These are phyloP conservation scores for Euphorbia corollata DNA, from an alignment of 441 rosid genomes.

Conservation along the genomic window DNA sequence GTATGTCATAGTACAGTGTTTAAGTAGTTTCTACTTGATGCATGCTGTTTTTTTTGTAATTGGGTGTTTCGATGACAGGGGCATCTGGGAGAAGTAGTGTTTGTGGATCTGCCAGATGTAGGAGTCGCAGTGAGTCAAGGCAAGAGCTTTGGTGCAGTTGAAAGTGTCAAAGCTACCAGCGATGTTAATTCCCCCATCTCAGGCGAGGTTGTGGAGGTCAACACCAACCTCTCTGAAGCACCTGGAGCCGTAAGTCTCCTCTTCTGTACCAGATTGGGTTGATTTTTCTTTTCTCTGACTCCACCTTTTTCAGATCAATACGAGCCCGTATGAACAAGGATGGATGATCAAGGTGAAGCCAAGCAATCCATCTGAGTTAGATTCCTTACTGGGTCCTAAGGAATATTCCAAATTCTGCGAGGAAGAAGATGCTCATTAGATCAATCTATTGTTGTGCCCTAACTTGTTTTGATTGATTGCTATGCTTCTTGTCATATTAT, in stretches of 20 bases:
- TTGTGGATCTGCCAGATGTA: conserved; percentile 71
- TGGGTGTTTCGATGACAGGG: conserved; percentile 34
- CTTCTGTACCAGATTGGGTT: no score
- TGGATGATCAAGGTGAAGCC: conserved; percentile 99
- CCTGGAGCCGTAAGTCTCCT: conserved; percentile 67
- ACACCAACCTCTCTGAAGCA: conserved; percentile 54
- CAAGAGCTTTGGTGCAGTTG: conserved; percentile 77
- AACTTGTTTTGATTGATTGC: no score
- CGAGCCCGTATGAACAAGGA: conserved; percentile 84
- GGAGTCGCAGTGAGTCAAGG: conserved; percentile 51
- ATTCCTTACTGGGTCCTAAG: conserved; percentile 62
- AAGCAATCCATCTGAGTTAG: conserved; percentile 61
- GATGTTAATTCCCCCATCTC: conserved; percentile 80
- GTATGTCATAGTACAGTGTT: no score
- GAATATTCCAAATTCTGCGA: conserved; percentile 87
- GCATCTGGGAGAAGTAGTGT: conserved; percentile 92
- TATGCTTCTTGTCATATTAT: no score
- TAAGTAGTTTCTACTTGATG: no score
- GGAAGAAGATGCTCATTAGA: conserved; percentile 87
- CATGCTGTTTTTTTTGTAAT: no score
- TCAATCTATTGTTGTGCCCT: no score
- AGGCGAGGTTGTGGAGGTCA: conserved; percentile 76
- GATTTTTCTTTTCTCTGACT: not conserved
- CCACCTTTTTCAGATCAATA: conserved; percentile 40
- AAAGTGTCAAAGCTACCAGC: conserved; percentile 94